Conservation (phyloP, 352 stramenopile species). For the Globisporangium yorkense region DNA sequence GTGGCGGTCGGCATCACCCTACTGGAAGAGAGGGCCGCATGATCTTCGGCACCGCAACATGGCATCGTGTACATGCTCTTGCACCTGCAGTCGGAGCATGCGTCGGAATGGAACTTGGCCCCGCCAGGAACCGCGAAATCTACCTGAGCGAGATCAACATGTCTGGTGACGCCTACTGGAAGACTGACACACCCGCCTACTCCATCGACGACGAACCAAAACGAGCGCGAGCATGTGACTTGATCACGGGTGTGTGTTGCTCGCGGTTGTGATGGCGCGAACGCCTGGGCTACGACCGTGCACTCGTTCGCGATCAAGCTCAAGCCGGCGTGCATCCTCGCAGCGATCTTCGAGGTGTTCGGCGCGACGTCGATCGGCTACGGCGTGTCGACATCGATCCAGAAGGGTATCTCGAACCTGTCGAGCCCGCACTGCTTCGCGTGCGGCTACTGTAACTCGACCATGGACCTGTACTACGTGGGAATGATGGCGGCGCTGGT, state of each 20-base stretch:
- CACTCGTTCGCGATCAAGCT: conserved; percentile 65
- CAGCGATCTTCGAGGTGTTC: conserved; percentile 69
- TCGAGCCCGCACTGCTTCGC: too few relatives aligned
- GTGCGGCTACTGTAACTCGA: too few relatives aligned
- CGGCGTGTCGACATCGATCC: conserved; percentile 70
- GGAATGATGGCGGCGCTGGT: too few relatives aligned
- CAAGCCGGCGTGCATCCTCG: conserved; percentile 60
- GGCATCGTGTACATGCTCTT: conserved; percentile 89
- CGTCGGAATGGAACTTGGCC: conserved; percentile 84
- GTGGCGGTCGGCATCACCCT: conserved; percentile 93
- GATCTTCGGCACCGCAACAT: conserved; percentile 90
- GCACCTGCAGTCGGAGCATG: conserved; percentile 80
- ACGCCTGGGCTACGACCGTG: conserved; percentile 80
- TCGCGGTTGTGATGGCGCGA: conserved; percentile 88
- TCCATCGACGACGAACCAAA: conserved; percentile 26
- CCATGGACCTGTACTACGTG: too few relatives aligned
- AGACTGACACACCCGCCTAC: conserved; percentile 13
- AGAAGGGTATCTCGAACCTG: conserved; percentile 31
- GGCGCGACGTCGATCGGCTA: conserved; percentile 79
- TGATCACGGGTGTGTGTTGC: conserved; percentile 52
- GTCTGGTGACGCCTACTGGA: conserved; percentile 29
- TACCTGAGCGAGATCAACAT: conserved; percentile 37
- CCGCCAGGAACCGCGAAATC: conserved; percentile 44
- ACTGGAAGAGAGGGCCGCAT: conserved; percentile 87
- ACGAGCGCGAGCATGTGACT: conserved; percentile 34